phyloP scores from a whole-genome alignment of 257 asterid species.

The Misopates orontium region DNA sequence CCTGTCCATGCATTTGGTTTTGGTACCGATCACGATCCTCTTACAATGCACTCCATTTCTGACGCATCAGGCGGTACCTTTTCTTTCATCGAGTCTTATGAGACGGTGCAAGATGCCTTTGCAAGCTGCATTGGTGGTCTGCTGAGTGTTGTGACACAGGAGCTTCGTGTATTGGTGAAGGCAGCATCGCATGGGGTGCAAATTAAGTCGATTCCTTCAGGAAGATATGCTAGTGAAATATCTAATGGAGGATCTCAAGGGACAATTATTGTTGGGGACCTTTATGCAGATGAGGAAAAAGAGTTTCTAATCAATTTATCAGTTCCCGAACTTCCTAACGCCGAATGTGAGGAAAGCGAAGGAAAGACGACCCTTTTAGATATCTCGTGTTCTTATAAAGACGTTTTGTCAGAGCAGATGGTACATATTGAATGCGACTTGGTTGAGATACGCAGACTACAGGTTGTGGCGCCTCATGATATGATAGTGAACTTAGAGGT shows the following conservation, averaged over 20 bases:
- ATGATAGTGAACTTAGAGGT: constrained; percentile 31
- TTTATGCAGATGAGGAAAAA: constrained; percentile 37
- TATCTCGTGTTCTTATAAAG: constrained; percentile 30
- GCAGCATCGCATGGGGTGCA: constrained; percentile 31
- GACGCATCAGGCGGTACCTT: constrained; percentile 37
- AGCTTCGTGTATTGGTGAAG: constrained; percentile 18
- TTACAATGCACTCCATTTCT: constrained; percentile 31
- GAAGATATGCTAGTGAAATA: constrained; percentile 29
- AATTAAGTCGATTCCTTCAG: constrained; percentile 27
- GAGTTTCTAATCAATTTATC: constrained; percentile 30
- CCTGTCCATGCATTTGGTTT: constrained; percentile 40
- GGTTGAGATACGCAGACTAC: constrained; percentile 33
- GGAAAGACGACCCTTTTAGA: constrained; percentile 29
- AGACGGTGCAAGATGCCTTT: constrained; percentile 37
- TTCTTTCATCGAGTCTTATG: constrained; percentile 34
- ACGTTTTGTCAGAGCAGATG: constrained; percentile 24
- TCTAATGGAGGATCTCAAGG: constrained; percentile 26
- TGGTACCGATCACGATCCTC: constrained; percentile 36
- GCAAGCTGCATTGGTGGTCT: constrained; percentile 40
- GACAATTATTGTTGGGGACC: constrained; percentile 22
- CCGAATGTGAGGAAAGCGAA: constrained; percentile 7
- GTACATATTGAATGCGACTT: constrained; percentile 29
- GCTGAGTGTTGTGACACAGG: constrained; percentile 32
- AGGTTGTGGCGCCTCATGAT: constrained; percentile 1
- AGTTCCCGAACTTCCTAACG: constrained; percentile 4